phyloP scores from a whole-genome alignment of 73 alveolate species.

The Effrenium voratum region DNA sequence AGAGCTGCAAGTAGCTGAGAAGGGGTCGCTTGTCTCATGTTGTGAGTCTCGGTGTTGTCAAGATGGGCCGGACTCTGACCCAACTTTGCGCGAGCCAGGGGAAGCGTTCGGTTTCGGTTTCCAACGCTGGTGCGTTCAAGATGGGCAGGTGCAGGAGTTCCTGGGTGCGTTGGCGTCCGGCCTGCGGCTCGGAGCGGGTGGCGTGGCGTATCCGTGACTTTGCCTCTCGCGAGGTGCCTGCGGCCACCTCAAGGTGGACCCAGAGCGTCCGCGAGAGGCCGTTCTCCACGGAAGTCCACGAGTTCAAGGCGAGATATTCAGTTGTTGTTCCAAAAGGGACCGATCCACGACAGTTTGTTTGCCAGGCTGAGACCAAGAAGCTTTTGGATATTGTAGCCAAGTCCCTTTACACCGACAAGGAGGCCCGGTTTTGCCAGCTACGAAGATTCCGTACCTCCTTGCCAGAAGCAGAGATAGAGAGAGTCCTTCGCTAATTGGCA shows the following conservation, averaged over 20 bases:
- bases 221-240: no score
- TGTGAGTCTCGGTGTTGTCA: no score
- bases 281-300: conserved; percentile 72
- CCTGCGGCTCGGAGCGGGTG: background rate
- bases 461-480: background rate
- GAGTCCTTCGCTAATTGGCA: background rate
- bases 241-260: background rate
- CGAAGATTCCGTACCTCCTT: no score
- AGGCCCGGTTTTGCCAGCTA: conserved; percentile 95
- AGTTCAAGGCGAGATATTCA: conserved; percentile 38
- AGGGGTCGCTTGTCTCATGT: no score
- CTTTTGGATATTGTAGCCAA: conserved; percentile 98
- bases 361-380: conserved; percentile 98
- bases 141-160: conserved; percentile 39
- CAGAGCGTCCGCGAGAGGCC: background rate
- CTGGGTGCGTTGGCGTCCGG: conserved; percentile 23
- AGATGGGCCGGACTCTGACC: no score
- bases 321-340: background rate
- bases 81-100: no score
- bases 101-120: no score
- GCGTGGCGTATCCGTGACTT: no score
- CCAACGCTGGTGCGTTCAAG: no score
- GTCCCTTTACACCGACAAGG: conserved; percentile 98
- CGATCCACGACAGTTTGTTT: no score
- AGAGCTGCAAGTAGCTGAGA: no score